Base-by-base conservation (phyloP, 2,329 filamentous ascomycete genomes). In the Cladosporium sp. region DNA sequence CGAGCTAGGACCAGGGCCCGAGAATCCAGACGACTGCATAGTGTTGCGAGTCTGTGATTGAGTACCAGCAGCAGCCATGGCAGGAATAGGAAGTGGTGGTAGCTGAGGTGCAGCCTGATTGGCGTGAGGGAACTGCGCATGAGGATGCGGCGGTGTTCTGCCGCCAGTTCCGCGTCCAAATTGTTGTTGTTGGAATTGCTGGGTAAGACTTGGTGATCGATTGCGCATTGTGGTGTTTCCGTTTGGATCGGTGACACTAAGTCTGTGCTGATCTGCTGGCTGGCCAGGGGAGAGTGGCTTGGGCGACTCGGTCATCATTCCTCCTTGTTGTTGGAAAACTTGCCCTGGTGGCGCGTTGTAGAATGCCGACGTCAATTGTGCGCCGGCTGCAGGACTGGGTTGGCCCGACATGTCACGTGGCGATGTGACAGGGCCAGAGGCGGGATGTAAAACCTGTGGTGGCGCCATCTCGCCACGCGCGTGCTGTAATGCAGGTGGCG, bases 251-350 rank as follows among this genome's bases (percentile, higher is more conserved):
- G 80, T 77, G 18, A 84, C 78, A 69, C 87, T 86, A 59, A 89
- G 82, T 23, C 83, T 75, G 65, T 85, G 82, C 23, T 79, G 74
- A 67, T 83, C 80, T 44, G 69, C 57, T 68, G 82, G 80, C 65
- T 82, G 82, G 21, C 84, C 84, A n/a, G 90, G 90, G 67, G 89
- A 93, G 49, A 96, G 82, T 4, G 93, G 90, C 74, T 93, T 96
- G 0, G 93, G 92, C 70, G 91, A 96, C 77, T 97, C 92, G 3
- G 91, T 95, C 81, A 96, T 91, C 63, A 80, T 79, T 62, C 86
- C 85, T 69, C 40, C 52, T 50, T 72, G 73, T 58, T 92, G 88
- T 10, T 88, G 85, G 75, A 92, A 96, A 69, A 93, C 85, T 21
- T 84, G 85, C 56, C 81, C 81, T 64, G 65, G 68, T 7, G 56